Evolutionary conservation across 306 rosid genomes (phyloP), one percentile per base, ranked within the genome.

Genomic region (Lathyrus aphaca): DNA sequence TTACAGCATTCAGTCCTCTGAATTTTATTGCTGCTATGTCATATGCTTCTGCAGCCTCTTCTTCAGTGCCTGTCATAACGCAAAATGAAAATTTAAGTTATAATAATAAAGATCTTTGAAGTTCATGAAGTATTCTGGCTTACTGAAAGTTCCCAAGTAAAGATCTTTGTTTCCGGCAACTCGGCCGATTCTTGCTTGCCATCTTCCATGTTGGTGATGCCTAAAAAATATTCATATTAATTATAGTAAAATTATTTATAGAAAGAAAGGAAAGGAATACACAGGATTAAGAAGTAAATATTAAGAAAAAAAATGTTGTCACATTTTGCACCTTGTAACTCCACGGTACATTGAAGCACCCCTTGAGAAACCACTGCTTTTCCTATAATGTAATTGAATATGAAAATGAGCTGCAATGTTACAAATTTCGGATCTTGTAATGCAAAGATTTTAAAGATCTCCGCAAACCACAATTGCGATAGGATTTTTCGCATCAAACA

Each of bases 291-390:
- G 61, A 44, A 38, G 73, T 8, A 69, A 62, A 57, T 45, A 2
- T 55, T 10, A 55, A 55, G 39, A 59, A 71, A 56, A 71, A 63
- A 21, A 64, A 27, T 64, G 23, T 39, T 61, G 23, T 68, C 11
- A 11, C 37, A 71, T 72, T 32, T 53, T 39, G 40, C 25, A 91
- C 99, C 99, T 95, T 75, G 99, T 95, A 32, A 95, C 99, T 58
- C 99, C 99, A 12, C 99, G 97, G 71, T 95, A 95, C 99, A 89
- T 95, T 57, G 99, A 95, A 67, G 99, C 99, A 32, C 99, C 99
- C 76, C 99, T 84, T 4, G 99, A 95, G 81, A 95, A 95, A 8
- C 97, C 97, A 82, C 97, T 95, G 63, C 99, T 95, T 74, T 91
- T 95, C 86, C 99, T 95, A 91, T 72, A 70, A 86, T 66, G 10